phyloP scores from a whole-genome alignment of 345 rosid species.

The Anacardium occidentale region DNA sequence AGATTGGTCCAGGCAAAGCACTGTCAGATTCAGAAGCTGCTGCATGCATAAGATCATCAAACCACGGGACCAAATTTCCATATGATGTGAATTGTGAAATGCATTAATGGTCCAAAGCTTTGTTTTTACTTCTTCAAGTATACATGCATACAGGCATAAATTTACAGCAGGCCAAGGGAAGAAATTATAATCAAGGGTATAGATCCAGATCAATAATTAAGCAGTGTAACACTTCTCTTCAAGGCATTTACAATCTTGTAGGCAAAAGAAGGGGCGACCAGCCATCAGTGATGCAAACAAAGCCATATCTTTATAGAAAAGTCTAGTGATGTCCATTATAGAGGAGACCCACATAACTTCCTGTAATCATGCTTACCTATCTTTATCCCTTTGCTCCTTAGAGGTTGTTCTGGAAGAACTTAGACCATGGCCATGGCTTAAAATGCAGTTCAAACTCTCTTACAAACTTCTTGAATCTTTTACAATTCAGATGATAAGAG shows the following conservation, averaged over 20 bases:
- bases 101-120: slow-evolving; percentile 4
- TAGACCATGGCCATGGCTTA: no score
- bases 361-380: slow-evolving; percentile 20
- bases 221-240: neutral
- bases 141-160: no score
- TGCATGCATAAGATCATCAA: slow-evolving; percentile 1
- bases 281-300: slow-evolving; percentile 10
- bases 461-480: no score
- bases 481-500: no score
- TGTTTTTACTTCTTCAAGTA: slow-evolving; percentile 4
- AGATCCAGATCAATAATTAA: neutral
- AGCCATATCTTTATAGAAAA: slow-evolving; percentile 17
- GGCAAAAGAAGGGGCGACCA: slow-evolving; percentile 14
- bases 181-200: no score
- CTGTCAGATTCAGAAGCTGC: no score
- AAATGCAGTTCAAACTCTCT: no score
- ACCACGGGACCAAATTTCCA: neutral
- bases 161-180: no score
- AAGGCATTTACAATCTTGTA: slow-evolving; percentile 1
- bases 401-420: no score
- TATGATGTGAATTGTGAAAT: neutral
- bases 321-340: slow-evolving; percentile 14
- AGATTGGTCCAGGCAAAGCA: no score
- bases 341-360: slow-evolving; percentile 16
- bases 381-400: no score